Evolutionary conservation across 106 monocot genomes (phyloP), one percentile per base, ranked within the genome.

Genomic region (Xerophyta viscosa): DNA sequence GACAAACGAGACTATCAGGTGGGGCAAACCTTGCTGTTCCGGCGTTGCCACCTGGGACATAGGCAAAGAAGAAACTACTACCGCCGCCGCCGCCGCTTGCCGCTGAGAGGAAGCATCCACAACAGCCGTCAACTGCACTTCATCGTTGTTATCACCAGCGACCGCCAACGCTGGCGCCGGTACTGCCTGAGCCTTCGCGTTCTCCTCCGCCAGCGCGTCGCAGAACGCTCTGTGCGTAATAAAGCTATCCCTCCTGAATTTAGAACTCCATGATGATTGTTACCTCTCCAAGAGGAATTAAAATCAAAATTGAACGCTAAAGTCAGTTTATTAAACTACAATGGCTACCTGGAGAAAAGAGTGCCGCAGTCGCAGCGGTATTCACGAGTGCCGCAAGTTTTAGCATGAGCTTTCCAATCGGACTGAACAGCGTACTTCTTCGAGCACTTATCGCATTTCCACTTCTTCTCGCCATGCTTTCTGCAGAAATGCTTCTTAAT

Each of bases 361-460:
- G 57, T 64, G 14, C 71, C 71, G 27, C 71, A 71, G 50, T 71
- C 52, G 64, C 71, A 71, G 71, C 71, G 71, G 27, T 71, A 71
- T 57, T 71, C 71, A 3, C 71, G 28, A 14, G 64, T 71, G 18
- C 71, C 63, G 63, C 71, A 71, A 31, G 71, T 71, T 57, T 71
- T 71, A 7, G 64, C 50, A 24, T 72, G 65, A 11, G 72, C 72
- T 27, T 72, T 72, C 65, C 72, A 72, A 25, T 72, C 72, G 21
- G 72, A 72, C 59, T 65, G 72, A 20, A 72, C 72, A 14, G 72
- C 72, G 59, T 72, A 72, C 24, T 57, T 63, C 65, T 72, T 72
- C 37, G 72, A 72, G 58, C 72, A 72, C 65, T 65, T 72, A 53
- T 72, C 72, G 72, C 72, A 72, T 59, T 72, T 72, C 65, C 65